phyloP scores from a whole-genome alignment of 352 stramenopile species.

The Globisporangium irregulare region DNA sequence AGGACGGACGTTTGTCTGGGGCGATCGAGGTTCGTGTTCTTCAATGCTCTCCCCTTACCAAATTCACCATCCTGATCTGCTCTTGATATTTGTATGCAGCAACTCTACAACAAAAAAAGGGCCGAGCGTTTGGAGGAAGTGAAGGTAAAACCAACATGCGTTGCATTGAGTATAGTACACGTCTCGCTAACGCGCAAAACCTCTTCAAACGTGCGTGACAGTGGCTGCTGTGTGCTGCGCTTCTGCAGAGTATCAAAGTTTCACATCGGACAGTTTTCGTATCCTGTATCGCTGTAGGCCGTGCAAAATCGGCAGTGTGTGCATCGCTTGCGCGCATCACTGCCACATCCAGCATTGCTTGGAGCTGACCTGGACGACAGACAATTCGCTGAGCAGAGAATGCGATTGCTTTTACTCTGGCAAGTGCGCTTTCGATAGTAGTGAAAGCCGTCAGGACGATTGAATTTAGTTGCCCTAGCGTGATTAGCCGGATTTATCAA shows the following conservation, averaged over 20 bases:
- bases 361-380: constrained; percentile 53
- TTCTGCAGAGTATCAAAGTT: constrained; percentile 42
- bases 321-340: constrained; percentile 63
- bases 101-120: constrained; percentile 22
- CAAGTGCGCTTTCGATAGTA: constrained; percentile 30
- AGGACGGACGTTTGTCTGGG: constrained; percentile 75
- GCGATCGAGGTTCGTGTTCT: constrained; percentile 50
- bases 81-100: constrained; percentile 16
- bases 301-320: constrained; percentile 49
- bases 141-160: constrained; percentile 21
- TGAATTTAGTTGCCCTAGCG: not conserved
- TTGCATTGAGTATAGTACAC: not conserved
- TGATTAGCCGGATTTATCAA: not conserved
- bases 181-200: not conserved
- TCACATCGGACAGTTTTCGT: constrained; percentile 74
- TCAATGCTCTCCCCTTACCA: not conserved
- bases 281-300: constrained; percentile 62
- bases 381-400: constrained; percentile 38
- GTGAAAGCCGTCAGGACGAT: constrained; percentile 3
- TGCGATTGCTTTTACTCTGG: constrained; percentile 37
- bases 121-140: constrained; percentile 41
- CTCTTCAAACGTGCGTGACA: constrained; percentile 15
- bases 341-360: constrained; percentile 65
- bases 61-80: not conserved
- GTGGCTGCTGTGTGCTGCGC: constrained; percentile 49